phyloP scores from a whole-genome alignment of 371 early-diverging fungal genomes.

The Rhizopus microsporus region DNA sequence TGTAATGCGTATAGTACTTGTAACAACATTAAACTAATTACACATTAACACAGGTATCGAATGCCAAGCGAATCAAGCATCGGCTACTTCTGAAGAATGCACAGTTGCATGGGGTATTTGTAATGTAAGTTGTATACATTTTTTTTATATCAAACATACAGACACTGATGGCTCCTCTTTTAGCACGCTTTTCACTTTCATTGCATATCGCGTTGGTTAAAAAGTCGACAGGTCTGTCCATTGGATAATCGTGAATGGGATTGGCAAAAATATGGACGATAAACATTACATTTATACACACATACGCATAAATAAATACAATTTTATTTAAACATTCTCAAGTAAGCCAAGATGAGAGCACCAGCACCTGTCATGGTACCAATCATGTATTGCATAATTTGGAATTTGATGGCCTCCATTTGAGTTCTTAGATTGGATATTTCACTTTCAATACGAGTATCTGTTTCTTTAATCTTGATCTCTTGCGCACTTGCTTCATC shows the following conservation, averaged over 20 bases:
- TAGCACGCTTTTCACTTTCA: slow-evolving; percentile 99
- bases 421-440: slow-evolving; percentile 84
- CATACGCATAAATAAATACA: no score
- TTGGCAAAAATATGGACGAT: slow-evolving; percentile 83
- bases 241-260: slow-evolving; percentile 99
- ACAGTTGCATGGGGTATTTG: slow-evolving; percentile 99
- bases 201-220: slow-evolving; percentile 99
- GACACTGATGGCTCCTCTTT: background rate
- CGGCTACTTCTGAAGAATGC: slow-evolving; percentile 94
- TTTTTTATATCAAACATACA: background rate
- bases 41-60: slow-evolving; percentile 73
- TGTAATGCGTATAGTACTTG: slow-evolving; percentile 64
- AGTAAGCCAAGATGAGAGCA: slow-evolving; percentile 71
- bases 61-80: slow-evolving; percentile 96
- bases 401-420: slow-evolving; percentile 91
- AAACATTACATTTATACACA: slow-evolving; percentile 3
- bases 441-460: slow-evolving; percentile 89
- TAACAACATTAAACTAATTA: background rate
- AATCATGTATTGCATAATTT: slow-evolving; percentile 84
- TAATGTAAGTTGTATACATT: slow-evolving; percentile 67
- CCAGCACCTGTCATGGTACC: slow-evolving; percentile 85
- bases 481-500: slow-evolving; percentile 86
- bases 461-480: slow-evolving; percentile 85
- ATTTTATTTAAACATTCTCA: slow-evolving; percentile 62
- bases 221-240: slow-evolving; percentile 98